Base-by-base conservation (phyloP, 1,139 yeast genomes). In the Yamadazyma diddensiae region DNA sequence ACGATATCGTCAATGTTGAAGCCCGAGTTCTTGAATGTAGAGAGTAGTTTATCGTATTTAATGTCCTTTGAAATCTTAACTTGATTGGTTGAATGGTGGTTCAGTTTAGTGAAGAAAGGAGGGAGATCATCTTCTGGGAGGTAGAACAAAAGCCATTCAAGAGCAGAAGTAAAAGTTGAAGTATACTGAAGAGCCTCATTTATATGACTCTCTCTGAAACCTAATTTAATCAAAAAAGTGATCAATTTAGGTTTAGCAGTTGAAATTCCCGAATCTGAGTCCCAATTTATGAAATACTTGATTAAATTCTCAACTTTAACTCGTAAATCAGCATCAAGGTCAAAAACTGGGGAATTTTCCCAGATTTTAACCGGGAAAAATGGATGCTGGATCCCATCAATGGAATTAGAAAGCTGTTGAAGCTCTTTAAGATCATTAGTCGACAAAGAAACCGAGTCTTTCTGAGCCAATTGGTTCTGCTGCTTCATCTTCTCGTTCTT, bases 111-210 rank as follows among this genome's bases (percentile, higher is more conserved):
- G 52, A 73, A 73, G 31, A 72, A 54, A 13, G 56, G 50, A 0
- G 98, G 98, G 27, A 92, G 61, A 50, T 92, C 98, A 51, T 88
- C 97, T 48, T 90, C 97, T 0, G 97, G 97, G 3, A 90, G 73
- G 49, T 90, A 94, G 46, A 90, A 81, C 10, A 90, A 59, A 15
- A 90, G 69, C 86, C 95, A 92, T 33, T 92, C 94, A 22, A 86
- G 59, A 2, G 84, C 73, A 34, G 71, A 76, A 0, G 62, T 59
- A 26, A 81, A 79, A 0, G 70, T 51, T 2, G 57, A 45, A 3
- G 87, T 73, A 47, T 83, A 83, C 22, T 65, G 59, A 34, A 85
- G 60, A 0, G 97, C 79, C 48, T 92, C 97, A 4, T 62, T 59
- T 1, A 83, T 76, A 49, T 90, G 97, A 2, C 73, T 52, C 23